Conservation (phyloP, 306 rosid species). For the Carpinus fangiana region DNA sequence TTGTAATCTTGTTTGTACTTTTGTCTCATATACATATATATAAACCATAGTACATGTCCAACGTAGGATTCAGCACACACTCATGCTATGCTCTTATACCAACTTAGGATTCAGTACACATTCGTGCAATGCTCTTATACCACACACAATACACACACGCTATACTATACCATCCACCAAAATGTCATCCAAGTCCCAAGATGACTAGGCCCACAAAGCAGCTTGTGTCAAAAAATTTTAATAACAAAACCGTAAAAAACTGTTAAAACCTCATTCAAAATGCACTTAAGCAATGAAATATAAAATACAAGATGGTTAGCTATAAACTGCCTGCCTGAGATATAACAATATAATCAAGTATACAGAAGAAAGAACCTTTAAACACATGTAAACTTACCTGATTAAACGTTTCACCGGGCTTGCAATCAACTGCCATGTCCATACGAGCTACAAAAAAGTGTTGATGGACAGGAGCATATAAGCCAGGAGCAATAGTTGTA, state of each 20-base stretch:
- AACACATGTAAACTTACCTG: conserved; percentile 45
- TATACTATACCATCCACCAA: neutral
- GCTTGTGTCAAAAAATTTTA: neutral
- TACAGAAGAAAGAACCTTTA: neutral
- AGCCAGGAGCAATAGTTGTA: conserved; percentile 81
- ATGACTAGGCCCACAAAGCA: neutral
- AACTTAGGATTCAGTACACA: neutral
- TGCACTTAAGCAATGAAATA: neutral
- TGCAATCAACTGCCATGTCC: conserved; percentile 90
- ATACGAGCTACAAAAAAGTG: conserved; percentile 84
- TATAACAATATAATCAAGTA: neutral
- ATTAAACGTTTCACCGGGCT: conserved; percentile 80
- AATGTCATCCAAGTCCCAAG: conserved; percentile 1
- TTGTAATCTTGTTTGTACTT: too few relatives aligned
- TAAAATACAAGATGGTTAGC: neutral
- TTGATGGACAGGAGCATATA: conserved; percentile 83
- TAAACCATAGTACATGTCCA: neutral
- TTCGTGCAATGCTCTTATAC: neutral
- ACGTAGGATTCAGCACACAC: neutral
- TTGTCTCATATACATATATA: too few relatives aligned
- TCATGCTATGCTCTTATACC: too few relatives aligned
- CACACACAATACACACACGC: too few relatives aligned
- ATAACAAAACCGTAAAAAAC: neutral
- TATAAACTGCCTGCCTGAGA: conserved; percentile 1
- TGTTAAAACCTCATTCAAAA: neutral